phyloP scores from a whole-genome alignment of 805 yeast species.

The Ogataea salicorniae region DNA sequence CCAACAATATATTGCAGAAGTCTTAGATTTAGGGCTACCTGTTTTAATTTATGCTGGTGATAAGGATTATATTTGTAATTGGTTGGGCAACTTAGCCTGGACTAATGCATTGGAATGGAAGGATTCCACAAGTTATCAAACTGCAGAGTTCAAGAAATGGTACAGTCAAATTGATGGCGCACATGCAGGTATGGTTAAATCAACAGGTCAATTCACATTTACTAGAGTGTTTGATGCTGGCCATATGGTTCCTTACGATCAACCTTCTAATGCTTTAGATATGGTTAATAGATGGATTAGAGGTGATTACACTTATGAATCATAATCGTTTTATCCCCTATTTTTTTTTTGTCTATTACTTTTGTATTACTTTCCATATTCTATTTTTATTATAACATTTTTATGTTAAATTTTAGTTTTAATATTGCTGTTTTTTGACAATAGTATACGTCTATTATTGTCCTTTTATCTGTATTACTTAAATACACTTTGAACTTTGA shows the following conservation, averaged over 20 bases:
- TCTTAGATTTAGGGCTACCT: conserved; percentile 71
- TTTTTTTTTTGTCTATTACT: background rate
- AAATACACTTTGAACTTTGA: too few relatives aligned
- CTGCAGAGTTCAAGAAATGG: conserved; percentile 20
- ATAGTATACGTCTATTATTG: too few relatives aligned
- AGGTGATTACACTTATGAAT: conserved; percentile 47
- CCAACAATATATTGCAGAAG: conserved; percentile 65
- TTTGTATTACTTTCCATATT: too few relatives aligned
- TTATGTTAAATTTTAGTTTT: too few relatives aligned
- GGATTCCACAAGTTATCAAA: conserved; percentile 10
- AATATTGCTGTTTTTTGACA: too few relatives aligned
- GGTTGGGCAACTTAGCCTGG: conserved; percentile 94
- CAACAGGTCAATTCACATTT: conserved; percentile 66
- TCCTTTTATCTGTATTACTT: too few relatives aligned
- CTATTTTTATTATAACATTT: too few relatives aligned
- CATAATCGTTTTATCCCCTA: background rate
- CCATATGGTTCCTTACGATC: conserved; percentile 93
- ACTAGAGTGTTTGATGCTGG: conserved; percentile 86
- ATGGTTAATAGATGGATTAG: conserved; percentile 83
- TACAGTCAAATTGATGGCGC: conserved; percentile 24
- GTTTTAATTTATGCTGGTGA: conserved; percentile 93
- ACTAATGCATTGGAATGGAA: conserved; percentile 56
- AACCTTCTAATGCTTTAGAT: conserved; percentile 69
- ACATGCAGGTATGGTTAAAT: conserved; percentile 36
- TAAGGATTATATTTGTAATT: conserved; percentile 92